Evolutionary conservation across 78 protist genomes (phyloP).

Genomic region (Planoprotostelium fungivorum): DNA sequence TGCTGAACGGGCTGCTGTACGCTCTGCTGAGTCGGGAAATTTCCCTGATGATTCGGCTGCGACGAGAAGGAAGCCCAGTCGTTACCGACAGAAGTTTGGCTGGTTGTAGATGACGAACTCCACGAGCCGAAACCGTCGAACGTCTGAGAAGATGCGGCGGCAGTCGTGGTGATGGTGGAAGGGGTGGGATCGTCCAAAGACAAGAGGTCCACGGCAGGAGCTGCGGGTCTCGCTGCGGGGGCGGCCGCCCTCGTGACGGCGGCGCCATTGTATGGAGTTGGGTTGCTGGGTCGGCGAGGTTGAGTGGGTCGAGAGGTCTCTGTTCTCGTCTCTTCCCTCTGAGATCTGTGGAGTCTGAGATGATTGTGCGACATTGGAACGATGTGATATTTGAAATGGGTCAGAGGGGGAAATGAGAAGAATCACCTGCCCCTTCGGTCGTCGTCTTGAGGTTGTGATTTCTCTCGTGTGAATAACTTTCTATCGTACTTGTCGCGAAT

Average conservation of each 20-base stretch:
- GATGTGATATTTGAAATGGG: too few species aligned
- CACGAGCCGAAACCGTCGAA: background rate
- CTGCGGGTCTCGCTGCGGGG: too few species aligned
- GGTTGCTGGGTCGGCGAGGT: background rate
- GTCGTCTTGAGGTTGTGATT: too few species aligned
- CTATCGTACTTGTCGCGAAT: conserved; percentile 60
- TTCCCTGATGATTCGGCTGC: background rate
- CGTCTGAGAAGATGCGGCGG: background rate
- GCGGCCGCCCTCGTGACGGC: background rate
- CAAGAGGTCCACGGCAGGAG: background rate
- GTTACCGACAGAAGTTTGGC: background rate
- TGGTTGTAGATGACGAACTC: background rate
- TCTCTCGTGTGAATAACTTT: too few species aligned
- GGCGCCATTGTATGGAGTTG: too few species aligned
- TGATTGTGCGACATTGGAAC: too few species aligned
- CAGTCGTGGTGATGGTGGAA: background rate
- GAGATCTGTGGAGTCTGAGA: background rate
- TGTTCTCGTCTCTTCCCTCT: background rate
- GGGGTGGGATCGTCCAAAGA: background rate
- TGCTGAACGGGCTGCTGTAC: background rate
- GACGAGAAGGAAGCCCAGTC: background rate
- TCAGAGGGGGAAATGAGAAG: background rate
- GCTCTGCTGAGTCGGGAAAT: background rate
- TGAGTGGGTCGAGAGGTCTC: too few species aligned
- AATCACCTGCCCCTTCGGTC: background rate